Conservation (phyloP, 2,329 filamentous ascomycete species). For the Teratosphaeria zuluensis region DNA sequence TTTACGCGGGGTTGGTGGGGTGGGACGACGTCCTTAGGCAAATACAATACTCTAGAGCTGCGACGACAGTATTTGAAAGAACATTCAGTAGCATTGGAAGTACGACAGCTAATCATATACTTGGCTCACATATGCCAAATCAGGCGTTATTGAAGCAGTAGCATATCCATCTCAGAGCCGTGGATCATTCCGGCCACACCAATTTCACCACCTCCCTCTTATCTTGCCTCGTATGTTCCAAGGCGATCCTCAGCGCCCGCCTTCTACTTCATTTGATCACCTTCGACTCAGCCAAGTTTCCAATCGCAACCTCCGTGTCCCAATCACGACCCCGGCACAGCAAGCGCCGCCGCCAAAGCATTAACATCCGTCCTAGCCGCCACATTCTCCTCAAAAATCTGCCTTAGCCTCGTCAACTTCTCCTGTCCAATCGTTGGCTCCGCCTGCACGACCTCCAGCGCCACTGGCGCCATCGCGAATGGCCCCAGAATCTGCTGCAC, state of each 20-base stretch:
- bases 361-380: constrained; percentile 51
- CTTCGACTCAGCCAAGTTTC: neutral
- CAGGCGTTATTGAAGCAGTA: no score
- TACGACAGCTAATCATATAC: neutral
- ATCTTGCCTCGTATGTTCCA: no score
- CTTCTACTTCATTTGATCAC: no score
- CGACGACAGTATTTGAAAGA: neutral
- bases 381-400: constrained; percentile 57
- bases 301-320: neutral
- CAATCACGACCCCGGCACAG: neutral
- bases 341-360: constrained; percentile 18
- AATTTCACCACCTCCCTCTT: no score
- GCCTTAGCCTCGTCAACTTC: constrained; percentile 65
- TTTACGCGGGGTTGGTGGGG: neutral
- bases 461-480: constrained; percentile 33
- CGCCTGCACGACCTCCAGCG: constrained; percentile 29
- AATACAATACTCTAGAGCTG: neutral
- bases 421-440: constrained; percentile 30
- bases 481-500: constrained; percentile 34
- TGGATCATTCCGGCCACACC: no score
- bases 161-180: no score
- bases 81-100: neutral
- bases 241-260: no score
- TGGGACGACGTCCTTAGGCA: neutral
- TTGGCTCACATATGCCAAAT: neutral